Evolutionary conservation across 257 asterid species (phyloP).

Genomic region (Rauvolfia tetraphylla): DNA sequence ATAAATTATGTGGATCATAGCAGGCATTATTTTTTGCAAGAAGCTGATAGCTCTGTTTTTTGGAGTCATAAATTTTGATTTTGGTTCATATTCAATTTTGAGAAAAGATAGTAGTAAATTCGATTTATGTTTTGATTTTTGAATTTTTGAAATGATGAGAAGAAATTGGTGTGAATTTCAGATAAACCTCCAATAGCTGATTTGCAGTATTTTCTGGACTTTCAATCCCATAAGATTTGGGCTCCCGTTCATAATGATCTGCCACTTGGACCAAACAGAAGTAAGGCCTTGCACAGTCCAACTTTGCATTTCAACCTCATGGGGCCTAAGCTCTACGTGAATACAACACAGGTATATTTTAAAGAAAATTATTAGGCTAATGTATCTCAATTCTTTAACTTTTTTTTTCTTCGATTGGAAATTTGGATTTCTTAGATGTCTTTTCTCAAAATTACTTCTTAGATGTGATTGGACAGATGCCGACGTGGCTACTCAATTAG

Average conservation of each 20-base stretch:
- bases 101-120: too few relatives aligned
- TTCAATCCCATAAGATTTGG: constrained; percentile 75
- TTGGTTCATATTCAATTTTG: too few relatives aligned
- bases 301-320: constrained; percentile 53
- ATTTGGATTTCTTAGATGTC: too few relatives aligned
- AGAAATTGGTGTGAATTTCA: constrained; percentile 21
- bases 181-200: constrained; percentile 91
- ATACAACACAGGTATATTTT: constrained; percentile 63
- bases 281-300: constrained; percentile 38
- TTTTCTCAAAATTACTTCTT: too few relatives aligned
- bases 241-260: constrained; percentile 83
- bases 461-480: too few relatives aligned
- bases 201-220: constrained; percentile 72
- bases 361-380: neutral
- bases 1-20: too few relatives aligned
- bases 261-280: constrained; percentile 61
- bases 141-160: neutral
- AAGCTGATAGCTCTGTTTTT: too few relatives aligned
- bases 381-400: neutral
- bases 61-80: too few relatives aligned
- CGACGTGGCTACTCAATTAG: too few relatives aligned
- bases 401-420: too few relatives aligned
- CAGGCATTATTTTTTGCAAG: too few relatives aligned
- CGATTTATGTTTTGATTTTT: neutral
- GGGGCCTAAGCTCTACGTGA: constrained; percentile 77